Base-by-base conservation (phyloP, 306 rosid species). In the Trifolium subterraneum region DNA sequence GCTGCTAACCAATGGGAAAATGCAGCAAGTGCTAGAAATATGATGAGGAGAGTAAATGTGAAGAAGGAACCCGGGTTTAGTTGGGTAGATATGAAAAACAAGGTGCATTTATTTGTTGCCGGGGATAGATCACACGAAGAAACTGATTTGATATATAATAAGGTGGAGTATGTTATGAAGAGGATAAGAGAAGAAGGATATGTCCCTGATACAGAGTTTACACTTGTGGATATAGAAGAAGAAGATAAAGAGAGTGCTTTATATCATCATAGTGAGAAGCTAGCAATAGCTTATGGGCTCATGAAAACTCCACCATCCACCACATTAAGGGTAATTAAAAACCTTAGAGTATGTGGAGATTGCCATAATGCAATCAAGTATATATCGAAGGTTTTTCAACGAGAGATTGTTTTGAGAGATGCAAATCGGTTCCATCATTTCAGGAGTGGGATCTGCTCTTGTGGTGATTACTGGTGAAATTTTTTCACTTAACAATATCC, bases 41-140 rank as follows among this genome's bases (percentile, higher is more conserved):
- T 59, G 87, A 92, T 92, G 98, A 87, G 71, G 56, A 74, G 72
- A 48, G 82, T 76, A 31, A 88, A 90, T 50, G 90, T 87, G 56
- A 92, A 90, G 79, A 92, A 92, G 84, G 98, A 90, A 35, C 92
- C 94, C 0, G 96, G 96, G 51, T 92, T 87, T 81, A 88, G 98
- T 58, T 92, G 98, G 98, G 54, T 90, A 61, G 90, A 88, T 60
- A 85, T 88, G 72, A 93, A 90, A 86, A 90, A 83, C 85, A 86
- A 85, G 79, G 86, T 87, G 73, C 91, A 88, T 79, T 82, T 88
- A 72, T 93, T 93, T 55, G 88, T 90, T 65, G 98, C 84, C 20
- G 94, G 87, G 0, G 98, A 93, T 80, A 87, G 73, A 78, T 81
- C 90, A 42, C 96, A 90, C 68, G 86, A 86, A 48, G 83, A 88